Conservation (phyloP, 2,329 filamentous ascomycete genomes). For the Cylindrodendrum hubeiense region DNA sequence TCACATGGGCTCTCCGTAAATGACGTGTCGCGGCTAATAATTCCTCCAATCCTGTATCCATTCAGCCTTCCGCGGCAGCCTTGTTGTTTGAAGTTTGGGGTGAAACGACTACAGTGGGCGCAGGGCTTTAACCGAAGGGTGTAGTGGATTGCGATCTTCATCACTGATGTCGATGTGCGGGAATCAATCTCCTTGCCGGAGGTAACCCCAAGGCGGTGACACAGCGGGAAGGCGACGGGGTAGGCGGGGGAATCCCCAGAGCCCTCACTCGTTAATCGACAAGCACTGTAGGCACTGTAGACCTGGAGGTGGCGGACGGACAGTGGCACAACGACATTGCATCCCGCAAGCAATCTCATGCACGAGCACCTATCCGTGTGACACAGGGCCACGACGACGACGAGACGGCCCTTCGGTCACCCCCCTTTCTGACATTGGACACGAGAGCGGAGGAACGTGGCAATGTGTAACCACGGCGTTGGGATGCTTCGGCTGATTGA, state of each 20-base stretch:
- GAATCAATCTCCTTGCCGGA: conserved; percentile 28
- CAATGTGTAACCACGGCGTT: conserved; percentile 30
- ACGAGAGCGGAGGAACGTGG: conserved; percentile 30
- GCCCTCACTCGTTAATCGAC: not conserved
- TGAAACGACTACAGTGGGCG: conserved; percentile 10
- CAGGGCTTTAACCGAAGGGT: conserved; percentile 20
- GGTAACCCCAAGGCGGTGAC: conserved; percentile 7
- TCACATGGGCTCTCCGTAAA: no score
- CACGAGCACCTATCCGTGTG: conserved; percentile 26
- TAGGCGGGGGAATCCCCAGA: not conserved
- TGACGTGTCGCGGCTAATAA: no score
- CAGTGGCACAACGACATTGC: conserved; percentile 6
- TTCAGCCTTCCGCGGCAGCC: not conserved
- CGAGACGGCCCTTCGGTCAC: conserved; percentile 13
- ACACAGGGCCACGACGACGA: conserved; percentile 31
- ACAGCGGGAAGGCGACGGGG: conserved; percentile 13
- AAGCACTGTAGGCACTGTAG: not conserved
- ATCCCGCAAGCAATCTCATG: conserved; percentile 26
- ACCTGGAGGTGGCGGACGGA: not conserved
- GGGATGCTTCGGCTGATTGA: conserved; percentile 39
- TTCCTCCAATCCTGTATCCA: not conserved
- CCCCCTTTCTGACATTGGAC: conserved; percentile 30
- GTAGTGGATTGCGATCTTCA: conserved; percentile 34
- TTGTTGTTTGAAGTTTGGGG: conserved; percentile 15
- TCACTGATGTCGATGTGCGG: conserved; percentile 21